Evolutionary conservation across 2,329 filamentous ascomycete species (phyloP).

Genomic region (Westerdykella ornata): DNA sequence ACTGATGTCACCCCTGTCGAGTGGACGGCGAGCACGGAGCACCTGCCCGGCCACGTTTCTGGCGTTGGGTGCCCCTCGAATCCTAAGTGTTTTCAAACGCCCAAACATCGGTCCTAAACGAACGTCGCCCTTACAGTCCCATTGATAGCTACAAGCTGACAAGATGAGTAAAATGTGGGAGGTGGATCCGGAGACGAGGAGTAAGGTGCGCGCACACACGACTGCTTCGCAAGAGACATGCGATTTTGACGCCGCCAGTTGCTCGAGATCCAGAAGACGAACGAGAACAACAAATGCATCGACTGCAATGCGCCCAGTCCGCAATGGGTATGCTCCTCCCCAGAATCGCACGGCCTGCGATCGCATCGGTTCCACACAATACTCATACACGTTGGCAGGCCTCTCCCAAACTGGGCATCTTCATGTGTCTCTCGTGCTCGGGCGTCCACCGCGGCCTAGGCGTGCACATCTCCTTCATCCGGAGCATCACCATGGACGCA

Average conservation of each 20-base stretch:
- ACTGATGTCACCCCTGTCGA: too few species aligned
- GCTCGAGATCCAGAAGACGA: slow-evolving; percentile 81
- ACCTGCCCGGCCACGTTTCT: slow-evolving; percentile 11
- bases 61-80: slow-evolving; percentile 7
- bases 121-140: neutral
- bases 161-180: slow-evolving; percentile 82
- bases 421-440: slow-evolving; percentile 95
- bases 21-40: slow-evolving; percentile 1
- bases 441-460: slow-evolving; percentile 91
- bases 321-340: slow-evolving; percentile 69
- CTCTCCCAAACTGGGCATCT: slow-evolving; percentile 93
- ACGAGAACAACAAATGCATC: slow-evolving; percentile 84
- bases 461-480: slow-evolving; percentile 97
- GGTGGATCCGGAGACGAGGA: slow-evolving; percentile 93
- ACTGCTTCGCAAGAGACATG: slow-evolving; percentile 1
- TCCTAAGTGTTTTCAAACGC: neutral
- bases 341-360: neutral
- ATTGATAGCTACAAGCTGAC: slow-evolving; percentile 2
- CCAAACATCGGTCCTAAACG: neutral
- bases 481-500: slow-evolving; percentile 96
- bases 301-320: slow-evolving; percentile 93
- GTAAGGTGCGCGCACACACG: slow-evolving; percentile 59
- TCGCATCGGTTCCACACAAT: slow-evolving; percentile 2
- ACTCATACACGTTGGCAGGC: slow-evolving; percentile 42
- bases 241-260: slow-evolving; percentile 52